Evolutionary conservation across 208 protist genomes (phyloP), one percentile per base, ranked within the genome.

Genomic region (Crithidia bombi): DNA sequence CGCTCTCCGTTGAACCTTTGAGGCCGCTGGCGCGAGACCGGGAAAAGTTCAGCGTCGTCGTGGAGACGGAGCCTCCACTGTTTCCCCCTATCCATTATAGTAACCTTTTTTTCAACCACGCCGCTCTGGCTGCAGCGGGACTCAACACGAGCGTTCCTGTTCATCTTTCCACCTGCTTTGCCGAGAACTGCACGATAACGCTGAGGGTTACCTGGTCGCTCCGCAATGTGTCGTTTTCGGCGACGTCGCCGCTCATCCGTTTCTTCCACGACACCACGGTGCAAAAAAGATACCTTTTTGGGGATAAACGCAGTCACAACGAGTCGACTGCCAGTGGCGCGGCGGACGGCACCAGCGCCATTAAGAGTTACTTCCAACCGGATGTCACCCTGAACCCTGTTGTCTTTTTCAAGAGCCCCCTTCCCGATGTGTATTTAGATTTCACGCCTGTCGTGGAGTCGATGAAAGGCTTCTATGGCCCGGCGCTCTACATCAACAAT

Each of bases 401-500:
- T 36, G 68, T 92, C 12, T 86, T 91, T 46, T 91, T 96, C 57
- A 68, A 88, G 5, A 63, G 61, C 30, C 88, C 91, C 19, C 79
- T 91, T 15, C 78, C 86, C 19, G 72, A 68, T 19, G 61, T 66
- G n/a, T 78, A 65, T 43, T 36, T 76, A 9, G 76, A 85, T 10
- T 81, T 88, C 44, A 84, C 70, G 5, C 73, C 80, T 1, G 39
- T 74, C 19, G 65, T 87, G 7, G 65, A 75, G 17, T 61, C 71
- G 10, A 36, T 50, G 47, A 66, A 68, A 12, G 46, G 75, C 4
- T 69, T 69, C 10, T 98, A 98, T 72, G 77, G 79, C 28, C 98
- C 98, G 1, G 84, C 92, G 15, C 50, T 98, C 17, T 98, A 93
- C 75, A 73, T 97, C 25, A 98, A 98, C 77, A 96, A 98, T 46